phyloP scores from a whole-genome alignment of 352 stramenopile species.

The Stramenopiles sp. region DNA sequence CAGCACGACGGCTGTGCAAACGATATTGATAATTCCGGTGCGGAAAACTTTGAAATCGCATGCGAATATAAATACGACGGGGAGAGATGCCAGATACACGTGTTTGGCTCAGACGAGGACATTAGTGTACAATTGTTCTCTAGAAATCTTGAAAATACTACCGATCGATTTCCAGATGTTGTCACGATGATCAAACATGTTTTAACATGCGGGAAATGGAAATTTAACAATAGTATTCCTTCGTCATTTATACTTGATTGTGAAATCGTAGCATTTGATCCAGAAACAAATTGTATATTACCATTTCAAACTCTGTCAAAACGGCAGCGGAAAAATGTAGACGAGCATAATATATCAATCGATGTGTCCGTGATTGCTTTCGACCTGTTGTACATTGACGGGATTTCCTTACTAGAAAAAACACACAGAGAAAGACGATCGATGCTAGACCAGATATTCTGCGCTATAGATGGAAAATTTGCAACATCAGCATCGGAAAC shows the following conservation, averaged over 20 bases:
- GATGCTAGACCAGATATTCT: slow-evolving; percentile 50
- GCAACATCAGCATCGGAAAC: too few species aligned
- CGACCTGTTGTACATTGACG: slow-evolving; percentile 96
- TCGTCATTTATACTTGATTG: slow-evolving; percentile 18
- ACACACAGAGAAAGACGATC: slow-evolving; percentile 65
- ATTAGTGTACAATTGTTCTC: slow-evolving; percentile 89
- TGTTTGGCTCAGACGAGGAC: slow-evolving; percentile 26
- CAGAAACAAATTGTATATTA: slow-evolving; percentile 21
- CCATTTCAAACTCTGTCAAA: slow-evolving; percentile 33
- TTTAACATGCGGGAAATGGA: not conserved
- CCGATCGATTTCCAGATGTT: slow-evolving; percentile 77
- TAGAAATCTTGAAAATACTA: slow-evolving; percentile 92
- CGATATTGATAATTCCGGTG: too few species aligned
- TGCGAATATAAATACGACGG: slow-evolving; percentile 99
- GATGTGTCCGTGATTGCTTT: slow-evolving; percentile 83
- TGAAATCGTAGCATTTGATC: slow-evolving; percentile 21
- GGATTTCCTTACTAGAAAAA: slow-evolving; percentile 66
- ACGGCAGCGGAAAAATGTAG: not conserved
- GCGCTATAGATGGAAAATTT: not conserved
- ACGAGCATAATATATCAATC: slow-evolving; percentile 14
- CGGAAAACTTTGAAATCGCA: slow-evolving; percentile 50
- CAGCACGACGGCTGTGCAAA: too few species aligned
- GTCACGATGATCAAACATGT: not conserved
- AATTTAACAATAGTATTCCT: too few species aligned
- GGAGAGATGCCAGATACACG: slow-evolving; percentile 74